Evolutionary conservation across 805 yeast species (phyloP), one percentile per base, ranked within the genome.

Genomic region (Ogataea trehaloabstinens): DNA sequence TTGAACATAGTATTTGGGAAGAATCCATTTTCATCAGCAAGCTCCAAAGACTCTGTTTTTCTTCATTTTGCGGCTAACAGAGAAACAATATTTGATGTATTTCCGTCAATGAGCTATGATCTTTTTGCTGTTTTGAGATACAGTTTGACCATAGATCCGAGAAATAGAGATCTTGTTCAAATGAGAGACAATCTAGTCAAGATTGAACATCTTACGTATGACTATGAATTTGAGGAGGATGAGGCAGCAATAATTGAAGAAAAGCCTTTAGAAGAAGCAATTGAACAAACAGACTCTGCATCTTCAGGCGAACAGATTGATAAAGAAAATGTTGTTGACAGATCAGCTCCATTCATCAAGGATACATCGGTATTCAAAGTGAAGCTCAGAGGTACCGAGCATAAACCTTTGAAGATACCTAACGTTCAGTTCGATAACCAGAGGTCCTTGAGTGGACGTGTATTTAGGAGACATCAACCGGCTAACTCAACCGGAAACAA

Each of bases 81-180:
- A 50, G 97, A 91, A 61, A 84, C 95, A 2, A 67, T 91, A 33
- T 89, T 88, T 64, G 98, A 91, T 64, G 85, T 89, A 29, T 91
- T 90, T 60, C 89, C 96, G 13, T 70, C 89, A 4, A 82, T 91
- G 88, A 78, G 93, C 37, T 80, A 78, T 37, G 96, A 89, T 55
- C 74, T 89, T 53, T 91, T 88, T 58, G 78, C 83, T n/a, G 95
- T 86, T 0, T 71, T 90, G 56, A 74, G 95, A 41, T 76, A 77
- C 48, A 73, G 85, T 44, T 69, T 91, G 40, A 82, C 95, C 10
- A 75, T 91, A 41, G 96, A 90, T 64, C 98, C 98, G 1, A 73
- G 74, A 19, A 87, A 90, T 63, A 79, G 98, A 55, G 81, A 82
- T 52, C 66, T 91, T 43, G 55, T 57, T 2, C 65, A 66, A 37